Percentiles rank a stretch among this genome's conserved stretches.
phyloP scores from a whole-genome alignment of 2,329 filamentous ascomycete genomes.

The Diatrype stigma region DNA sequence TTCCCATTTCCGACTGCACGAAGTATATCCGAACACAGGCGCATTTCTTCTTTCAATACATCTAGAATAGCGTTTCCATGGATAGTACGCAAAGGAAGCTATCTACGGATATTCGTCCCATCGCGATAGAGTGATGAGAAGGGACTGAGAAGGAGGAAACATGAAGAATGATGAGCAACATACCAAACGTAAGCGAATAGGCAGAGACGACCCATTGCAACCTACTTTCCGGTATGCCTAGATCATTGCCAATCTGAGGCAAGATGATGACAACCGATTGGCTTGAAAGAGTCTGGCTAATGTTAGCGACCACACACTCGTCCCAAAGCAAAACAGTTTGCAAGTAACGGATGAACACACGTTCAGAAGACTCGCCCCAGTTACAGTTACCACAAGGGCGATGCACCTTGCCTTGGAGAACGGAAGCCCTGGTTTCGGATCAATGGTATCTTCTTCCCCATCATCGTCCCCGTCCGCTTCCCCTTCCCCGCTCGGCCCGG shows the following conservation, averaged over 20 bases:
- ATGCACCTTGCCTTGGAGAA: conserved; percentile 50
- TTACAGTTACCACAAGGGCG: conserved; percentile 50
- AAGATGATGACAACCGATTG: conserved; percentile 60
- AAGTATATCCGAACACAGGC: too few species aligned
- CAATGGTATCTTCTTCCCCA: conserved; percentile 12
- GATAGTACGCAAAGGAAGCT: too few species aligned
- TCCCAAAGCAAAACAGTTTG: conserved; percentile 4
- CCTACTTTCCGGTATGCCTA: conserved; percentile 53
- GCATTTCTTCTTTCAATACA: too few species aligned
- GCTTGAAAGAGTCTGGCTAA: conserved; percentile 46
- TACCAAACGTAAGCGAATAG: conserved; percentile 58
- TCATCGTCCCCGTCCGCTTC: neutral
- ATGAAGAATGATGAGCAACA: neutral
- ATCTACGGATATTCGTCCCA: too few species aligned
- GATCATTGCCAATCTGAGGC: conserved; percentile 54
- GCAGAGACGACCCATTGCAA: conserved; percentile 65
- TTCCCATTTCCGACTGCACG: too few species aligned
- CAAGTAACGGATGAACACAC: conserved; percentile 26
- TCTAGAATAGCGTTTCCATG: too few species aligned
- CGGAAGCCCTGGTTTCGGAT: conserved; percentile 20
- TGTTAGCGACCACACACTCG: too few species aligned
- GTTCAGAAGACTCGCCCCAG: conserved; percentile 54
- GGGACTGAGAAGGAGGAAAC: too few species aligned
- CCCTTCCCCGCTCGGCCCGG: neutral
- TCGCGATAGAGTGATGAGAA: too few species aligned